Evolutionary conservation across 306 rosid species (phyloP), one percentile per base, ranked within the genome.

Genomic region (Abrus precatorius): DNA sequence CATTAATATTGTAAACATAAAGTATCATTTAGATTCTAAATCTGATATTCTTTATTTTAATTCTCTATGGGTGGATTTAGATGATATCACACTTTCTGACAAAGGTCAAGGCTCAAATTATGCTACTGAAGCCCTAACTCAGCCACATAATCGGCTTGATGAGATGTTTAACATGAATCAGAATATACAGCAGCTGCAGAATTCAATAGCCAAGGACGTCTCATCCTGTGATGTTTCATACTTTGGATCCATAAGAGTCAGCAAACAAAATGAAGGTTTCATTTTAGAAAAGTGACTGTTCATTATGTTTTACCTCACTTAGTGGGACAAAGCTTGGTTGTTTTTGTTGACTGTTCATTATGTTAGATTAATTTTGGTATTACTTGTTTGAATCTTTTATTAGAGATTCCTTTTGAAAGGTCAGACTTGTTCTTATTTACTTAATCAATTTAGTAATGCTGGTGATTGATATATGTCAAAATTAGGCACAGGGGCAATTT

Each of bases 71-170:
- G 72, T 82, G 88, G 73, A 72, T 76, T 36, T 84, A 91, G 98
- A 95, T 86, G 98, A 95, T 86, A 91, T 92, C 50, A 87, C 92
- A 12, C 85, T 79, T 65, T 77, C 88, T 69, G 90, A 84, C 72
- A 87, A 85, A 76, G 91, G 85, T 47, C 90, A 79, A 65, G 92
- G 71, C 47, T 74, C 86, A 67, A 76, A 66, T 79, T 69, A 75
- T 82, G 87, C 86, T 47, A 69, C 71, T 83, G 90, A 84, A 30
- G 67, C 55, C 74, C 72, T 72, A 53, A 80, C 85, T 67, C 74
- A 40, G 54, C 84, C 48, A 62, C 73, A 68, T 75, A 78, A 79
- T 77, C 62, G 5, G 14, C 77, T 64, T 36, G 55, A 53, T 62
- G 82, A 81, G 64, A 85, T 80, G 77, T 74, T 76, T 69, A 86